phyloP scores from a whole-genome alignment of 2,329 filamentous ascomycete genomes.

The Colletotrichum gloeosporioides region DNA sequence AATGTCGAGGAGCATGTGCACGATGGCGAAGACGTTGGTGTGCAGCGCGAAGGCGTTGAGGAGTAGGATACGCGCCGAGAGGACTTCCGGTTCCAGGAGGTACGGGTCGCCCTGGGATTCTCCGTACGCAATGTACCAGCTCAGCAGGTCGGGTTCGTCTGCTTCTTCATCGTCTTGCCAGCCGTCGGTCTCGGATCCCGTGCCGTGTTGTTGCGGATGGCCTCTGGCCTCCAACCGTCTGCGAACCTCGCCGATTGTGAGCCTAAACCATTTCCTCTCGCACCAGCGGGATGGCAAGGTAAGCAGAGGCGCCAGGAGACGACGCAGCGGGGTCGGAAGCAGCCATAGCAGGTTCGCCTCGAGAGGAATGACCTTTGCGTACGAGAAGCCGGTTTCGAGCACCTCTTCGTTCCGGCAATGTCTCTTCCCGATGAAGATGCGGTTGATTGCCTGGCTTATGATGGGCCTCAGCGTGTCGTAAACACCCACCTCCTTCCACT shows the following conservation, averaged over 20 bases:
- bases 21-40: conserved; percentile 40
- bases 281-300: background rate
- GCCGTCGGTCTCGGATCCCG: background rate
- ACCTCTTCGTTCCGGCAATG: background rate
- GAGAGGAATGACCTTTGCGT: background rate
- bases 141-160: background rate
- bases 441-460: background rate
- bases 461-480: background rate
- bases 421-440: background rate
- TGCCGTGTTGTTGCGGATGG: background rate
- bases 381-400: background rate
- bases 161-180: background rate
- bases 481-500: background rate
- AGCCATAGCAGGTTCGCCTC: conserved; percentile 1
- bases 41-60: conserved; percentile 29
- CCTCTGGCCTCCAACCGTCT: background rate
- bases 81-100: conserved; percentile 25
- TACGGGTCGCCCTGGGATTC: conserved; percentile 27
- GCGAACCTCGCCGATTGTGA: background rate
- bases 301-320: background rate
- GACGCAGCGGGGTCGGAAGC: background rate
- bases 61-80: conserved; percentile 31
- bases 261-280: background rate
- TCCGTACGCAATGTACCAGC: background rate
- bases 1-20: conserved; percentile 38